Evolutionary conservation across 176 grass and related monocot genomes (phyloP).

Genomic region (Ananas comosus): DNA sequence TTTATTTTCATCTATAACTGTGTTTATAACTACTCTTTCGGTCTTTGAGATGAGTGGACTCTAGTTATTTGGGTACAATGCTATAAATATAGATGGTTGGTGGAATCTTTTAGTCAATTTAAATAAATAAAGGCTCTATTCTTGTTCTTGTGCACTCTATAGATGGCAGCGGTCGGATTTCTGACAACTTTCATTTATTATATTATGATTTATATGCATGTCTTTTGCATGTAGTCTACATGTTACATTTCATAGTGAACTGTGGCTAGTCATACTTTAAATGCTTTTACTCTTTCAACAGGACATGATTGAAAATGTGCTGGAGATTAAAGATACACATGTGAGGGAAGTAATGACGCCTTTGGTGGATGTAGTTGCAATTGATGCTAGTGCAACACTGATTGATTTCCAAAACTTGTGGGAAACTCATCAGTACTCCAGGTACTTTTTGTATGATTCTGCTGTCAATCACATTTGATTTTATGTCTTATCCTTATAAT

Average conservation of each 20-base stretch:
- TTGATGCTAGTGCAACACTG: slow-evolving; percentile 62
- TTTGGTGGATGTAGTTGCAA: slow-evolving; percentile 90
- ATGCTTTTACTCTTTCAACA: slow-evolving; percentile 34
- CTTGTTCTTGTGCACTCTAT: no score
- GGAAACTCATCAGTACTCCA: slow-evolving; percentile 93
- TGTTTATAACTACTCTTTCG: no score
- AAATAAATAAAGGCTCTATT: no score
- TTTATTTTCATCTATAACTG: no score
- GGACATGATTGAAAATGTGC: slow-evolving; percentile 99
- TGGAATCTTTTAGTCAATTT: no score
- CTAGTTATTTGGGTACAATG: no score
- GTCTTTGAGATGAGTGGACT: no score
- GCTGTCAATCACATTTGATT: slow-evolving; percentile 8
- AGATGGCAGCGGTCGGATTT: no score
- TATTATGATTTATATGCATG: neutral
- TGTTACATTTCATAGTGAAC: neutral
- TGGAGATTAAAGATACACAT: slow-evolving; percentile 96
- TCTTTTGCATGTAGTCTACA: neutral
- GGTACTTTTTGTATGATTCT: slow-evolving; percentile 35
- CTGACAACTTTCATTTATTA: no score
- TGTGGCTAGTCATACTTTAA: neutral
- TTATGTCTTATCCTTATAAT: slow-evolving; percentile 15
- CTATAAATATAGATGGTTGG: no score
- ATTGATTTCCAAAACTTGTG: slow-evolving; percentile 89
- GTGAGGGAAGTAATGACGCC: slow-evolving; percentile 98